Evolutionary conservation across 768 basidiomycete genomes (phyloP), one percentile per base, ranked within the genome.

Genomic region (Boletus rubroflammeus): DNA sequence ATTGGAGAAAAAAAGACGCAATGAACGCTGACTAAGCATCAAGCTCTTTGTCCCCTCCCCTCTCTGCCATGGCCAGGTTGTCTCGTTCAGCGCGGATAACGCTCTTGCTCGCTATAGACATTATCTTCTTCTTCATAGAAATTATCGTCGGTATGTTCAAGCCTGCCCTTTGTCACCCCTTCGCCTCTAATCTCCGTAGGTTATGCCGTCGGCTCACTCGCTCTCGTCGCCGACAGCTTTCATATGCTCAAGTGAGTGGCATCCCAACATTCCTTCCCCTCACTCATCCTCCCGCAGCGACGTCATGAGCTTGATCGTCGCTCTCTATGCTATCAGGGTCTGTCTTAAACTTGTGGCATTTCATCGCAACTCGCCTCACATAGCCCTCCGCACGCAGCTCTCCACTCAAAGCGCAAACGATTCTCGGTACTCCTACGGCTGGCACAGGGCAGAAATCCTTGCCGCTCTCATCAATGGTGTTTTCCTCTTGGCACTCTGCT

Each of bases 401-500:
- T 84, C 88, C 34, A 76, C 78, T 34, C 77, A 77, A 51, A 80
- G 75, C 29, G 73, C 81, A 28, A 74, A 73, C 31, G 82, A 88
- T 72, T 81, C 88, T 28, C 81, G 85, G 47, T 97, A 97, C 72
- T 93, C 96, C 5, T 98, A 98, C 68, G 96, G 95, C n/a, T 98
- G 95, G 96, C 95, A 98, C 72, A 81, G 97, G 57, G 97, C 97
- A 17, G 95, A 97, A 67, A 95, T 97, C 57, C 81, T 98, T 7
- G 95, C 94, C 21, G 97, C 97, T 0, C 78, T 98, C 42, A 75
- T 98, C 61, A 99, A 99, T 64, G 97, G 97, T 48, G 93, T 98
- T 51, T 98, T 98, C 76, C 82, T 99, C 6, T 80, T 98, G 40
- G 97, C 97, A 0, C 82, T 98, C 0, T 99, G 97, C 73, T 94